These are phyloP conservation scores for Eustoma russellianum DNA, from an alignment of 257 asterid genomes.

Conservation along the genomic window DNA sequence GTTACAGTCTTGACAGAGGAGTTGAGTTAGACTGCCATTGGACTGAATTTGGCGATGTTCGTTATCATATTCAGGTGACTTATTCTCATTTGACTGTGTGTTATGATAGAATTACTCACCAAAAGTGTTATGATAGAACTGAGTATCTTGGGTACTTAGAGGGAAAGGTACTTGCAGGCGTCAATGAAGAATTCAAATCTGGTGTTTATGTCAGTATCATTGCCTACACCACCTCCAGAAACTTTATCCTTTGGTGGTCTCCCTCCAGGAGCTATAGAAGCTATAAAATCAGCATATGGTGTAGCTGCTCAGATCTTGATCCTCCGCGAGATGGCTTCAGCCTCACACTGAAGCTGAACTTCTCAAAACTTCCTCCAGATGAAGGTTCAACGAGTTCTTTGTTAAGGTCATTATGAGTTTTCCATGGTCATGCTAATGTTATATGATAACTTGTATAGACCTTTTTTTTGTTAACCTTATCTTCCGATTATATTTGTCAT, in stretches of 20 bases:
- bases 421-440: slow-evolving; percentile 25
- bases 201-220: slow-evolving; percentile 57
- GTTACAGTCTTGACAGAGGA: slow-evolving; percentile 82
- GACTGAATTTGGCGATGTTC: slow-evolving; percentile 88
- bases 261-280: slow-evolving; percentile 91
- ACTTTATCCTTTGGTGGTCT: slow-evolving; percentile 77
- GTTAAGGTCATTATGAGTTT: slow-evolving; percentile 50
- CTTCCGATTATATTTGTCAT: too few relatives aligned
- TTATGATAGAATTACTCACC: not conserved
- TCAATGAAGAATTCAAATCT: slow-evolving; percentile 72
- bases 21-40: slow-evolving; percentile 86
- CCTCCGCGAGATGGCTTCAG: slow-evolving; percentile 96
- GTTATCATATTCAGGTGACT: slow-evolving; percentile 86
- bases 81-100: not conserved
- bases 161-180: slow-evolving; percentile 37
- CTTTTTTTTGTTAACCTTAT: too few relatives aligned
- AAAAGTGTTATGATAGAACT: not conserved
- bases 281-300: slow-evolving; percentile 83
- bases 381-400: slow-evolving; percentile 83
- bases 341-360: slow-evolving; percentile 84
- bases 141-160: slow-evolving; percentile 6
- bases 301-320: slow-evolving; percentile 82
- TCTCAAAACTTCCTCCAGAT: slow-evolving; percentile 90
- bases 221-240: slow-evolving; percentile 89
- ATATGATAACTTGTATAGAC: slow-evolving; percentile 10